Conservation (phyloP, 1,284 basidiomycete genomes). For the Sporisorium scitamineum region DNA sequence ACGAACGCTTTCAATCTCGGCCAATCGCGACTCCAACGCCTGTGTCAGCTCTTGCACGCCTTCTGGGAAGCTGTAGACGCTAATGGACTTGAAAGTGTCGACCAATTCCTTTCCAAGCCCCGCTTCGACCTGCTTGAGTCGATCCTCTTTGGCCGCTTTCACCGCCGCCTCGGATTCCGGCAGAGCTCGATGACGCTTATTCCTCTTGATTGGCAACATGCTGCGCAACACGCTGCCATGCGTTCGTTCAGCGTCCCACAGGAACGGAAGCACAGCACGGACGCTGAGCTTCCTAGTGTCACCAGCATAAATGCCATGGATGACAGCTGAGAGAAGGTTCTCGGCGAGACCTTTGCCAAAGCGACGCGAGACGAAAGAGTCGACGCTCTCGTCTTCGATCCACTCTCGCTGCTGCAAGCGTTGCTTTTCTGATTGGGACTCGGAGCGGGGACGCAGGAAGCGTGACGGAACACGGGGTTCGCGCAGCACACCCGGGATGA, state of each 20-base stretch:
- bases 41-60: conserved; percentile 80
- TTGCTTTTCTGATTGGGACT: conserved; percentile 62
- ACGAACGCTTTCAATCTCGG: conserved; percentile 74
- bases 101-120: conserved; percentile 72
- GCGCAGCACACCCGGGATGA: conserved; percentile 66
- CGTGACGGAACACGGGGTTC: conserved; percentile 74
- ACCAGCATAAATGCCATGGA: conserved; percentile 93
- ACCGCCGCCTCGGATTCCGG: conserved; percentile 26
- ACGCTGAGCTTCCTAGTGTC: conserved; percentile 82
- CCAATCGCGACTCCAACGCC: conserved; percentile 74
- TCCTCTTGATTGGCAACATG: conserved; percentile 70
- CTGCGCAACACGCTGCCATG: conserved; percentile 79
- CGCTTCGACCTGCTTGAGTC: conserved; percentile 56
- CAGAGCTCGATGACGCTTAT: conserved; percentile 36
- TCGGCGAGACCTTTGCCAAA: conserved; percentile 81
- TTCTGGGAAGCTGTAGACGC: conserved; percentile 83
- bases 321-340: conserved; percentile 82
- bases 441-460: conserved; percentile 69
- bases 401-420: conserved; percentile 34
- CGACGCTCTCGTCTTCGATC: conserved; percentile 81
- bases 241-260: conserved; percentile 80
- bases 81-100: conserved; percentile 74
- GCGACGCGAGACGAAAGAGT: conserved; percentile 80
- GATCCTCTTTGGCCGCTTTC: conserved; percentile 26
- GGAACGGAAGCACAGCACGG: conserved; percentile 79